Evolutionary conservation across 176 grass and related monocot genomes (phyloP).

Genomic region (Cymbopogon citratus): DNA sequence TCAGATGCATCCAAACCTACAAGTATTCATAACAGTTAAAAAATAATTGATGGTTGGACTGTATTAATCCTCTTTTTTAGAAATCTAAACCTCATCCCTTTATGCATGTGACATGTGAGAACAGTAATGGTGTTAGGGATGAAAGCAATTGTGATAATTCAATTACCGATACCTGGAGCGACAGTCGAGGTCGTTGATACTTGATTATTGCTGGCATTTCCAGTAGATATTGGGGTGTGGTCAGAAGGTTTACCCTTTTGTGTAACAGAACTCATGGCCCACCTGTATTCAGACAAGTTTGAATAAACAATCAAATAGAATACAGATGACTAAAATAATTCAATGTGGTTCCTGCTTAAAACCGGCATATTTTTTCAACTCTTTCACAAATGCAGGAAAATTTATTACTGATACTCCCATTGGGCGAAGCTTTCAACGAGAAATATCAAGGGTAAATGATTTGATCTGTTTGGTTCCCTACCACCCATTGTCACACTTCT

Average conservation of each 20-base stretch:
- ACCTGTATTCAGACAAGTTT: conserved; percentile 52
- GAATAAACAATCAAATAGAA: conserved; percentile 15
- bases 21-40: not conserved
- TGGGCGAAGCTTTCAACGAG: no score
- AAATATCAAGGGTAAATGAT: no score
- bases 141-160: not conserved
- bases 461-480: no score
- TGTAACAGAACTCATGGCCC: conserved; percentile 98
- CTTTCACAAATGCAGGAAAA: no score
- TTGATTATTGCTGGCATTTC: conserved; percentile 49
- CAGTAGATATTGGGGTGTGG: conserved; percentile 53
- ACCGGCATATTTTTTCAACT: not conserved
- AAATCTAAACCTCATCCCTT: not conserved
- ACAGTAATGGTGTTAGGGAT: not conserved
- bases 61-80: conserved; percentile 3
- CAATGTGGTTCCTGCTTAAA: not conserved
- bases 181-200: conserved; percentile 48
- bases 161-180: conserved; percentile 49
- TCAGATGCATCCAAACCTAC: not conserved
- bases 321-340: conserved; percentile 7
- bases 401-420: no score
- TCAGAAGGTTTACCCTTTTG: conserved; percentile 87
- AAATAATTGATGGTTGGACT: not conserved
- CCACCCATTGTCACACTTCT: no score
- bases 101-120: conserved; percentile 24